Percentiles rank a stretch among this genome's conserved stretches.
Conservation (phyloP, 225 moss, liverwort and hornwort species). For the Climacium dendroides region DNA sequence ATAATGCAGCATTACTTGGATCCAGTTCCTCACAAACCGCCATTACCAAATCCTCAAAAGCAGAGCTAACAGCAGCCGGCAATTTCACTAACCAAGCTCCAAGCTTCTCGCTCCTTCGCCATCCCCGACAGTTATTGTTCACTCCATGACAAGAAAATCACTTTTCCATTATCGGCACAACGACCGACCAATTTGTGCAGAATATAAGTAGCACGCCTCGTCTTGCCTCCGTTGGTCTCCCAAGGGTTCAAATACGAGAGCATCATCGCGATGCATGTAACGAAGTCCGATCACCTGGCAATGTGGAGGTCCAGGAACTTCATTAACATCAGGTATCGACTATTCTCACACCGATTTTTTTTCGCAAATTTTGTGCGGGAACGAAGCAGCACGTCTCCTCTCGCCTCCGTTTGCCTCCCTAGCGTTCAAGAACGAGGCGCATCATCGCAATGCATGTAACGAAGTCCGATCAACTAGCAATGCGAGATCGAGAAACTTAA, state of each 20-base stretch:
- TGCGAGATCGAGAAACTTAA: background rate
- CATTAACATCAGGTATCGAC: background rate
- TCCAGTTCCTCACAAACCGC: background rate
- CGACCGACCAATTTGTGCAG: background rate
- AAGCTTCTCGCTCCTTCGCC: background rate
- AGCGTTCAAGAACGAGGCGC: background rate
- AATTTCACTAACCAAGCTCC: background rate
- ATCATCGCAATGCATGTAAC: background rate
- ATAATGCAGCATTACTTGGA: background rate
- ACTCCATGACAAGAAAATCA: background rate
- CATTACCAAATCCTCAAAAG: background rate
- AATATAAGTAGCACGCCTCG: background rate
- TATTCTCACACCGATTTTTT: background rate
- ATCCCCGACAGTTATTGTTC: background rate
- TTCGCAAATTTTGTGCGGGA: background rate
- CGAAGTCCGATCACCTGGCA: background rate
- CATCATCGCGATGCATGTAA: background rate
- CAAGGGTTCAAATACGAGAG: background rate
- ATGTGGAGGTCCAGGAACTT: background rate
- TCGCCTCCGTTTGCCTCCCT: background rate
- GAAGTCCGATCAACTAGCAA: background rate
- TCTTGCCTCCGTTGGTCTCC: background rate
- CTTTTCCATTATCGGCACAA: background rate
- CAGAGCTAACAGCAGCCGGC: background rate
- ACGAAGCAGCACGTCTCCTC: background rate